Conservation (phyloP, 2,329 filamentous ascomycete species). For the Neofusicoccum cordaticola region DNA sequence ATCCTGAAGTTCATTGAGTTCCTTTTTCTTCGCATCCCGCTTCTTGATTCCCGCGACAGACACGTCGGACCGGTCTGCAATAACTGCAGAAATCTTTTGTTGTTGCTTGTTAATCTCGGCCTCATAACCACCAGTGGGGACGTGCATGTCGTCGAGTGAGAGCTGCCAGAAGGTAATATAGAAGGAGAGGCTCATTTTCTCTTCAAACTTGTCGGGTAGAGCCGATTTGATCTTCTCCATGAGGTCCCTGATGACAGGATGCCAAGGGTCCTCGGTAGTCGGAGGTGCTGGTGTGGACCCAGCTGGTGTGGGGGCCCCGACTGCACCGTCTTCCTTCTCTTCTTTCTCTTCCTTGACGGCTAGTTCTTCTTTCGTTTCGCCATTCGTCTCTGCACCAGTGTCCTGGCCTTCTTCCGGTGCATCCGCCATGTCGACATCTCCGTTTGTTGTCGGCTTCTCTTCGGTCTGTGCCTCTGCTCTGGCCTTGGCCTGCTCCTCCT, state of each 20-base stretch:
- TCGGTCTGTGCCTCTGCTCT: constrained; percentile 25
- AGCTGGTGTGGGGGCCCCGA: constrained; percentile 14
- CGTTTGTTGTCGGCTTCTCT: constrained; percentile 38
- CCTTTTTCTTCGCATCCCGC: constrained; percentile 68
- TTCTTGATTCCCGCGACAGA: constrained; percentile 62
- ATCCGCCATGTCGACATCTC: constrained; percentile 56
- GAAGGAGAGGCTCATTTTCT: constrained; percentile 73
- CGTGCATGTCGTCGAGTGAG: constrained; percentile 74
- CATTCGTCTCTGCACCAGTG: constrained; percentile 23
- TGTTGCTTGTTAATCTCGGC: constrained; percentile 60
- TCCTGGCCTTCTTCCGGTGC: constrained; percentile 25
- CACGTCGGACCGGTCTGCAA: constrained; percentile 70
- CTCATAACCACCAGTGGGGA: constrained; percentile 74
- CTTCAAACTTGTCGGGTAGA: constrained; percentile 63
- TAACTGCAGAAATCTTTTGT: constrained; percentile 64
- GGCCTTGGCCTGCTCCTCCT: constrained; percentile 27
- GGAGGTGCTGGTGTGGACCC: neutral
- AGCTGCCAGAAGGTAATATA: constrained; percentile 92
- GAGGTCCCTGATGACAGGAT: constrained; percentile 71
- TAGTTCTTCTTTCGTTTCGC: constrained; percentile 21
- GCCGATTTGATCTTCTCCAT: constrained; percentile 65
- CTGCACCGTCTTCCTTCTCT: constrained; percentile 24
- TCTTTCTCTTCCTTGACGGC: constrained; percentile 29
- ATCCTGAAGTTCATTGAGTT: constrained; percentile 66
- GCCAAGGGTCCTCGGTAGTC: constrained; percentile 40